A percentile compares a stretch with the other conserved stretches of the same genome.
Evolutionary conservation across 441 rosid genomes (phyloP).

Genomic region (Geranium incanum): DNA sequence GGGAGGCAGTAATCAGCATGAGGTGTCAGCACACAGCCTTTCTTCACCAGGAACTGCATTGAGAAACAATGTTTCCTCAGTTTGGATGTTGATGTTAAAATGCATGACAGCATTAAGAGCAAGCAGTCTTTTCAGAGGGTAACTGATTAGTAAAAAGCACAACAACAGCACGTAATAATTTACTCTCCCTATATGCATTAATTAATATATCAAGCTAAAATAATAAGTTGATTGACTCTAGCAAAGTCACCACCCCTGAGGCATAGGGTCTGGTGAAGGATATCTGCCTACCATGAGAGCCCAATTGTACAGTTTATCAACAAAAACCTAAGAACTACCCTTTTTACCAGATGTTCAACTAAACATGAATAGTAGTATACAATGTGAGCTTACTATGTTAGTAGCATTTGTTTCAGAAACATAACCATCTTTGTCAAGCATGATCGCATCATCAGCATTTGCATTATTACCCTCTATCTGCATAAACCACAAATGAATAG

Average conservation of each 20-base stretch:
- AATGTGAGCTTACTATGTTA: slow-evolving; percentile 53
- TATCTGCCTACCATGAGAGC: not conserved
- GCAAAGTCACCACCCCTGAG: not conserved
- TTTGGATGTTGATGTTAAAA: not conserved
- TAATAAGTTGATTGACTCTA: not conserved
- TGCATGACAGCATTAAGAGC: too few relatives aligned
- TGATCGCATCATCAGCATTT: slow-evolving; percentile 65
- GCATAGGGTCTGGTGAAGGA: not conserved
- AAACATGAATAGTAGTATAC: slow-evolving; percentile 12
- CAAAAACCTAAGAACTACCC: not conserved
- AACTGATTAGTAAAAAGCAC: not conserved
- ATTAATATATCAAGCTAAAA: not conserved
- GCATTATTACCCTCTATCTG: slow-evolving; percentile 90
- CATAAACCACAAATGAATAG: slow-evolving; percentile 19
- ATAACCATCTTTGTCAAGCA: slow-evolving; percentile 88
- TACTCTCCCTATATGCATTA: not conserved
- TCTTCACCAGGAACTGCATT: slow-evolving; percentile 75
- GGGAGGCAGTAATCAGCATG: slow-evolving; percentile 95
- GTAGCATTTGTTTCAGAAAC: slow-evolving; percentile 93
- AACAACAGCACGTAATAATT: not conserved
- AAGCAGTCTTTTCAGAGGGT: not conserved
- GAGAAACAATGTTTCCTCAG: slow-evolving; percentile 5
- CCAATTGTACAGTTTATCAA: not conserved
- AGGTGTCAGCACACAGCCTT: slow-evolving; percentile 75
- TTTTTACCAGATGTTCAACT: not conserved